phyloP scores from a whole-genome alignment of 2,329 filamentous ascomycete genomes.

The Fusarium fujikuroi region DNA sequence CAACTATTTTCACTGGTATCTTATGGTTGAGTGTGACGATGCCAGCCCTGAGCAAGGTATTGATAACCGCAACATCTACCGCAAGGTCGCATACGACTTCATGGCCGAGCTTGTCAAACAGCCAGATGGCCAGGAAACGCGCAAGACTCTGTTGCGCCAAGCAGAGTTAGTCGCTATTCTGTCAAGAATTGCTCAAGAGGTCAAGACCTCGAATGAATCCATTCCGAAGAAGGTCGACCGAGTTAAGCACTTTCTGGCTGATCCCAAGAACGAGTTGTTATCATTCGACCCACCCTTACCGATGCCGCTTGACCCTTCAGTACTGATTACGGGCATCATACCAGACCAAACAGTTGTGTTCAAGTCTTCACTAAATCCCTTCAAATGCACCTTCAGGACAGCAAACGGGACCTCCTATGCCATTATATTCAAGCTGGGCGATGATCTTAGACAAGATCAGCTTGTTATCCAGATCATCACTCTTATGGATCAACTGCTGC shows the following conservation, averaged over 20 bases:
- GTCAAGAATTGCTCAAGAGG: conserved; percentile 88
- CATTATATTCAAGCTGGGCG: conserved; percentile 96
- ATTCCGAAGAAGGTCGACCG: conserved; percentile 84
- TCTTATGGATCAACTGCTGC: conserved; percentile 94
- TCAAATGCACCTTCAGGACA: conserved; percentile 91
- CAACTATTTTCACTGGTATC: conserved; percentile 97
- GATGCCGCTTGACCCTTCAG: conserved; percentile 85
- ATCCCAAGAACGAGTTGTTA: conserved; percentile 89
- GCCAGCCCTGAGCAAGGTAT: conserved; percentile 77
- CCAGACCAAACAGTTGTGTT: conserved; percentile 91
- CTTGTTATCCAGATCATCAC: conserved; percentile 97
- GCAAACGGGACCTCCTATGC: conserved; percentile 81
- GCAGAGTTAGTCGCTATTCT: conserved; percentile 89
- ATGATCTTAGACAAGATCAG: conserved; percentile 96
- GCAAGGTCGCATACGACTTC: conserved; percentile 94
- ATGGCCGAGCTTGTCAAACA: conserved; percentile 85
- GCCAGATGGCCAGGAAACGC: conserved; percentile 75
- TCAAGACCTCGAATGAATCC: conserved; percentile 82
- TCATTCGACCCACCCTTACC: conserved; percentile 87
- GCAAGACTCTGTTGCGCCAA: conserved; percentile 83
- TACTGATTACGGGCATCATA: conserved; percentile 81
- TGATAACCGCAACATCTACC: conserved; percentile 85
- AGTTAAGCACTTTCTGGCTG: conserved; percentile 84
- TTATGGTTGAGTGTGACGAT: conserved; percentile 98
- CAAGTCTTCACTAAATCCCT: conserved; percentile 92